These are phyloP conservation scores for Gymnopilus dilepis DNA, from an alignment of 768 basidiomycete genomes.

Conservation along the genomic window DNA sequence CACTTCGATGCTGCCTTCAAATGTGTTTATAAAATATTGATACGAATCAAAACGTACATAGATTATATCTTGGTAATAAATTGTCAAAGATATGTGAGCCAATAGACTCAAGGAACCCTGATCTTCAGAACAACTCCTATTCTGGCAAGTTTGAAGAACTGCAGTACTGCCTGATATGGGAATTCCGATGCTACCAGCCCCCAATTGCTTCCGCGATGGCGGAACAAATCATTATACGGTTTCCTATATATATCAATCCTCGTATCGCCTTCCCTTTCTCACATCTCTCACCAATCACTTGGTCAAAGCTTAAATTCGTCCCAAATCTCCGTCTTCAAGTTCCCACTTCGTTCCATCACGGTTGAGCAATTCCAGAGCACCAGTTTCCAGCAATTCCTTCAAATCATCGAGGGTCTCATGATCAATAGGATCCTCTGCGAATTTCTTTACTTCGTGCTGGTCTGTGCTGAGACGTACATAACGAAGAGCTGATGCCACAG, in stretches of 20 bases:
- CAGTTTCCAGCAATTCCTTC: not conserved
- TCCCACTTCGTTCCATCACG: not conserved
- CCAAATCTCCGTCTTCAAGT: not conserved
- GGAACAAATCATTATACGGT: not conserved
- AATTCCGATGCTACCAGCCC: not conserved
- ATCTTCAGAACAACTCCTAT: not conserved
- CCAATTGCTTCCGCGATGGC: not conserved
- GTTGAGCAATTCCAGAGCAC: not conserved
- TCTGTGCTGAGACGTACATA: not conserved
- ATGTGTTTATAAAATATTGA: too few species aligned
- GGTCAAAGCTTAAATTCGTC: not conserved
- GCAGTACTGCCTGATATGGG: too few species aligned
- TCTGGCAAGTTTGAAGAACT: not conserved
- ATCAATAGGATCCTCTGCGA: not conserved
- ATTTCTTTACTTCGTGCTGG: not conserved
- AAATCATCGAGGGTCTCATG: not conserved
- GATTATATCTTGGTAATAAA: too few species aligned
- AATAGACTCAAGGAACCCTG: too few species aligned
- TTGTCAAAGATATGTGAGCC: too few species aligned
- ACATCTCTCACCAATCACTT: slow-evolving; percentile 1
- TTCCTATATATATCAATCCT: not conserved
- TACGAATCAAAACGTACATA: too few species aligned
- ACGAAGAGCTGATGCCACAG: not conserved
- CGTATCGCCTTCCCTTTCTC: not conserved
- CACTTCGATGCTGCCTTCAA: too few species aligned